Conservation (phyloP, 306 rosid genomes). For the Malus domestica region ASM211411v1 NC_041802.1:3503001-3503500, state of each 20-base stretch:
- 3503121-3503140: conserved; percentile 69
- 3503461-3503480: conserved; percentile 49
- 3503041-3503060: background rate
- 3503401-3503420: background rate
- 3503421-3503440: background rate
- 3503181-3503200: background rate
- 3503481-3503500: conserved; percentile 41
- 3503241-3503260: no score
- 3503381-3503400: no score
- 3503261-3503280: no score
- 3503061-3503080: background rate
- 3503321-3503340: no score
- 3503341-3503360: no score
- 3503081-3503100: conserved; percentile 43
- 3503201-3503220: background rate
- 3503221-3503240: background rate
- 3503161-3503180: conserved; percentile 32
- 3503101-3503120: conserved; percentile 55
- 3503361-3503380: no score
- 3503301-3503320: no score
- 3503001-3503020: background rate
- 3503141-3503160: conserved; percentile 62
- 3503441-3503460: conserved; percentile 61
- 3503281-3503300: no score
- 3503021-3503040: background rate